Percentiles rank a stretch among this genome's conserved stretches.
phyloP scores from a whole-genome alignment of 257 asterid species.

The Rhazya stricta region DNA sequence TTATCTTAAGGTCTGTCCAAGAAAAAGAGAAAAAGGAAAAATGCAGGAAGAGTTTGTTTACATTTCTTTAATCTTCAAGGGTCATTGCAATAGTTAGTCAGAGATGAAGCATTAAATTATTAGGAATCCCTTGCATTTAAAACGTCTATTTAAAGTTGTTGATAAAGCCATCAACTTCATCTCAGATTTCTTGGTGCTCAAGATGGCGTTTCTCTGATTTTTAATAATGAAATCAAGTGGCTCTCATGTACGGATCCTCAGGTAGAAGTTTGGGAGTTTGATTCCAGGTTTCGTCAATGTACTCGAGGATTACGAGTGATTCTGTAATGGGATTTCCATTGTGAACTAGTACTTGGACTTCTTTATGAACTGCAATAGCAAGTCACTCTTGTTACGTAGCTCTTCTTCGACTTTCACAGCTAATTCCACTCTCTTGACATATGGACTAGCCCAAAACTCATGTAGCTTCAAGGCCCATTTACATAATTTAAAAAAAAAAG shows the following conservation, averaged over 20 bases:
- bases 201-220: neutral
- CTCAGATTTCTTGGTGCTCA: slow-evolving; percentile 3
- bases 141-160: neutral
- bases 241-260: slow-evolving; percentile 10
- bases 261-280: slow-evolving; percentile 10
- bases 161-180: neutral
- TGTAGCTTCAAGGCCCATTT: neutral
- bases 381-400: slow-evolving; percentile 13
- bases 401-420: slow-evolving; percentile 16
- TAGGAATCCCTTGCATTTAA: neutral
- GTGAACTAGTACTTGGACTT: slow-evolving; percentile 20
- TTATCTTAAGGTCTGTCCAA: neutral
- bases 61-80: neutral
- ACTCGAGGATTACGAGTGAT: slow-evolving; percentile 23
- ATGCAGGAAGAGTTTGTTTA: neutral
- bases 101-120: neutral
- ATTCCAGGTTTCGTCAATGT: slow-evolving; percentile 24
- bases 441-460: neutral
- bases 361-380: slow-evolving; percentile 17
- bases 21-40: neutral
- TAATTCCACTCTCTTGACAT: slow-evolving; percentile 9
- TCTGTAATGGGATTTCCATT: slow-evolving; percentile 26
- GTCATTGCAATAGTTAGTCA: neutral
- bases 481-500: too few species aligned
- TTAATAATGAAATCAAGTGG: neutral